Conservation (phyloP, 2,329 filamentous ascomycete species). For the Pseudonectria foliicola region DNA sequence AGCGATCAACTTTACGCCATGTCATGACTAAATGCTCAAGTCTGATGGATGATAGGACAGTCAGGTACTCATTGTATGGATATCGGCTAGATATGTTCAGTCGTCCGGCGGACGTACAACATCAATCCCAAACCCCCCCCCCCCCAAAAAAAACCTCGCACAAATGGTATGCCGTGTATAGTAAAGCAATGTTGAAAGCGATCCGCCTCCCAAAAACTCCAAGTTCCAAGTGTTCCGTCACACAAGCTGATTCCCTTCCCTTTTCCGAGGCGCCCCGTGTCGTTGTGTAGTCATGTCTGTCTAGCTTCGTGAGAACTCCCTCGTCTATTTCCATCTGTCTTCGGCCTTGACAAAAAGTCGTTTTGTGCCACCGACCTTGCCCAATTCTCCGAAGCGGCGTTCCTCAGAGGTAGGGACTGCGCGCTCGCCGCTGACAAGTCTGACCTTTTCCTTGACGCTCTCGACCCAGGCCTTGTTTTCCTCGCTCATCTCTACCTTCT, state of each 20-base stretch:
- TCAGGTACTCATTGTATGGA: too few species aligned
- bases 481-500: conserved; percentile 58
- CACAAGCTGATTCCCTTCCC: conserved; percentile 12
- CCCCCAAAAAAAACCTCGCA: conserved; percentile 11
- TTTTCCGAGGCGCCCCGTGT: background rate
- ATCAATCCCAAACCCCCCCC: too few species aligned
- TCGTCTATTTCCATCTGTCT: conserved; percentile 17
- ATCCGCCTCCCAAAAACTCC: too few species aligned
- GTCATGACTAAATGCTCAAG: too few species aligned
- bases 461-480: conserved; percentile 77
- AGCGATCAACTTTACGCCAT: too few species aligned
- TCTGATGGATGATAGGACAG: too few species aligned
- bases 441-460: conserved; percentile 73
- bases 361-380: conserved; percentile 66
- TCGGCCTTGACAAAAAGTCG: conserved; percentile 54
- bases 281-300: conserved; percentile 4
- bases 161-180: conserved; percentile 15
- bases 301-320: conserved; percentile 3
- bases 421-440: conserved; percentile 57
- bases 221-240: conserved; percentile 6
- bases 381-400: conserved; percentile 59
- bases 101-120: conserved; percentile 1
- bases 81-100: too few species aligned
- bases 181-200: conserved; percentile 6
- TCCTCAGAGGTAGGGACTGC: conserved; percentile 24